Base-by-base conservation (phyloP, 768 basidiomycete species). In the Mycena epipterygia region DNA sequence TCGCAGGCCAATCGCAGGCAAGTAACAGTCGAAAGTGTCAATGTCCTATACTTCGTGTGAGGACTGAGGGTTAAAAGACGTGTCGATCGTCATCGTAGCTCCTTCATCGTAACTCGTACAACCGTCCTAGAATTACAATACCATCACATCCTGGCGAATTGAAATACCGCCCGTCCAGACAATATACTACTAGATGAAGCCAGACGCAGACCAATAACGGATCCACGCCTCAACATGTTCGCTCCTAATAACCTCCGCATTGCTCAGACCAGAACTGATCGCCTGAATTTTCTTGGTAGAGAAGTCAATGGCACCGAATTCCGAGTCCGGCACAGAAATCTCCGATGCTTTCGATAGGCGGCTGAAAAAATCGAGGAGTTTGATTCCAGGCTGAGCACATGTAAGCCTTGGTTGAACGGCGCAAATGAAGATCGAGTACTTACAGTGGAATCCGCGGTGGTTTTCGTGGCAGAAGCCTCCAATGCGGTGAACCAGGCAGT, bases 291-390 rank as follows among this genome's bases (percentile, higher is more conserved):
- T 79, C 1, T 70, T 72, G 0, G 79, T 82, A 2, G 74, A 58
- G 48, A 84, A 81, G 3, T 46, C 61, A 29, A 79, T 44, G 11
- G 79, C 80, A 17, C 76, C 61, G 63, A 53, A n/a, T n/a, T n/a
- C n/a, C n/a, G 46, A 25, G 25, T 3, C 35, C 8, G 35, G 35
- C 35, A 14, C 35, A 37, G 35, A 37, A 14, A 14, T 72, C 42
- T 77, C 51, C 42, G n/a, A 44, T 23, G 17, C 61, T 6, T 25
- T 59, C 57, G 69, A 33, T 29, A 76, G 71, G 41, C 46, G 49
- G 21, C 75, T 75, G 73, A 81, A 81, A 67, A 82, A 82, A 17
- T 80, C 76, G 0, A 83, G 68, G 17, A 84, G 78, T 59, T 82
- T 82, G 35, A 81, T 70, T 9, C 81, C 81, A 41, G 82, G 83